phyloP scores from a whole-genome alignment of 805 yeast species.

The Cyberlindnera euphorbiiphila region DNA sequence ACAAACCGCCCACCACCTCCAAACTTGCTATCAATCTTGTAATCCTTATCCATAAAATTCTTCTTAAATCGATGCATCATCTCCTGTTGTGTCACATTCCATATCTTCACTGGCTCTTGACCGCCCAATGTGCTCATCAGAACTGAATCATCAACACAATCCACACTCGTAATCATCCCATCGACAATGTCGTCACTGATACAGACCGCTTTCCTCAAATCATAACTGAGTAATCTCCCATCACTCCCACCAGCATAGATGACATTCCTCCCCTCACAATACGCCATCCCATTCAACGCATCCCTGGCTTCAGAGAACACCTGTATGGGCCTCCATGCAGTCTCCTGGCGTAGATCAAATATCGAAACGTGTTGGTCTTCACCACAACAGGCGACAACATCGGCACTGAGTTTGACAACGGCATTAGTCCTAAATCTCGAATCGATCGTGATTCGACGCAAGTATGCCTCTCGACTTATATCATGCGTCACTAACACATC shows the following conservation, averaged over 20 bases:
- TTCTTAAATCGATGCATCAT: not conserved
- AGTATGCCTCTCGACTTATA: conserved; percentile 5
- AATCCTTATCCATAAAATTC: conserved; percentile 6
- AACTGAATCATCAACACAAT: not conserved
- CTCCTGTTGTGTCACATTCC: conserved; percentile 3
- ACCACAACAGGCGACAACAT: conserved; percentile 21
- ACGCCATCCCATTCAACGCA: conserved; percentile 20
- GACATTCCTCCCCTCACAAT: not conserved
- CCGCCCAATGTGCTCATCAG: conserved; percentile 9
- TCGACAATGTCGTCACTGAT: conserved; percentile 2
- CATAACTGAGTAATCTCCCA: conserved; percentile 22
- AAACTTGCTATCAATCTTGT: conserved; percentile 11
- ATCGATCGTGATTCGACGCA: conserved; percentile 13
- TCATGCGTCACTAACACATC: conserved; percentile 18
- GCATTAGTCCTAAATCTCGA: conserved; percentile 15
- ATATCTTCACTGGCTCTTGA: conserved; percentile 4
- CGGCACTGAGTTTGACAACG: conserved; percentile 11
- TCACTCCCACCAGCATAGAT: conserved; percentile 24
- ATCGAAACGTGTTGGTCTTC: conserved; percentile 14
- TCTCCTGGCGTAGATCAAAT: conserved; percentile 15
- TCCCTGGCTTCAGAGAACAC: conserved; percentile 31
- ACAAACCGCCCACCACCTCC: conserved; percentile 1
- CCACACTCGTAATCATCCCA: conserved; percentile 4
- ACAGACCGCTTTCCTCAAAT: conserved; percentile 18
- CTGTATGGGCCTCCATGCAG: conserved; percentile 33